Conservation (phyloP, 2,329 filamentous ascomycete species). For the Fusarium continuum region DNA sequence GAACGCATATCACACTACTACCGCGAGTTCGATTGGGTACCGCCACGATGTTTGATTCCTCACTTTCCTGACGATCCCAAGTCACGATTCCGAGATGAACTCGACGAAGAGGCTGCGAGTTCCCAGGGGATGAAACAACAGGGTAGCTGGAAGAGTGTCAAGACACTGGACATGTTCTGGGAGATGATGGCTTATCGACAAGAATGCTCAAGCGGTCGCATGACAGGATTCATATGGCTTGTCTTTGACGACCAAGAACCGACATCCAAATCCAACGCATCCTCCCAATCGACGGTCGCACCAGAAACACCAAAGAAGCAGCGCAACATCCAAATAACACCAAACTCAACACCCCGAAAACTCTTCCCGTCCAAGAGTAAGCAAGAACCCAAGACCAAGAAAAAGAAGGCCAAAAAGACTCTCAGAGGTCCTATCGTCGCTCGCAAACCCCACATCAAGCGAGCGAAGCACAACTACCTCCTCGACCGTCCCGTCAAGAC, state of each 20-base stretch:
- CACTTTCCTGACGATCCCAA: constrained; percentile 97
- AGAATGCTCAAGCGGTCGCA: constrained; percentile 89
- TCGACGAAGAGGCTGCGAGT: constrained; percentile 82
- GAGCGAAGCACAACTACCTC: constrained; percentile 60
- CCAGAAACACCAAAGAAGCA: constrained; percentile 50
- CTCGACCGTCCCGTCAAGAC: constrained; percentile 62
- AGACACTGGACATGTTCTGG: constrained; percentile 92
- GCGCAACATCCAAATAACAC: constrained; percentile 38
- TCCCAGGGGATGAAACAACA: constrained; percentile 62
- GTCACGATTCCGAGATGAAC: constrained; percentile 83
- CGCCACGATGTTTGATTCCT: constrained; percentile 85
- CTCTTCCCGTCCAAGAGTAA: constrained; percentile 44
- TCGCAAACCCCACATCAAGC: constrained; percentile 73
- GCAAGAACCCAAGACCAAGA: constrained; percentile 3
- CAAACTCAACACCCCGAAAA: constrained; percentile 48
- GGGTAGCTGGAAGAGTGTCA: constrained; percentile 84
- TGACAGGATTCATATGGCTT: constrained; percentile 96
- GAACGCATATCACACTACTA: constrained; percentile 70
- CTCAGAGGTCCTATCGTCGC: constrained; percentile 69
- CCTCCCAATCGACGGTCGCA: constrained; percentile 39
- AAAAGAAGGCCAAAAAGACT: constrained; percentile 55
- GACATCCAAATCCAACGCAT: constrained; percentile 17
- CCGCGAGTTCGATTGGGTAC: constrained; percentile 67
- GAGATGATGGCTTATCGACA: constrained; percentile 98
- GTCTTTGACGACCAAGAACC: constrained; percentile 71